Conservation (phyloP, 805 yeast species). For the Metschnikowia kunwiensis region DNA sequence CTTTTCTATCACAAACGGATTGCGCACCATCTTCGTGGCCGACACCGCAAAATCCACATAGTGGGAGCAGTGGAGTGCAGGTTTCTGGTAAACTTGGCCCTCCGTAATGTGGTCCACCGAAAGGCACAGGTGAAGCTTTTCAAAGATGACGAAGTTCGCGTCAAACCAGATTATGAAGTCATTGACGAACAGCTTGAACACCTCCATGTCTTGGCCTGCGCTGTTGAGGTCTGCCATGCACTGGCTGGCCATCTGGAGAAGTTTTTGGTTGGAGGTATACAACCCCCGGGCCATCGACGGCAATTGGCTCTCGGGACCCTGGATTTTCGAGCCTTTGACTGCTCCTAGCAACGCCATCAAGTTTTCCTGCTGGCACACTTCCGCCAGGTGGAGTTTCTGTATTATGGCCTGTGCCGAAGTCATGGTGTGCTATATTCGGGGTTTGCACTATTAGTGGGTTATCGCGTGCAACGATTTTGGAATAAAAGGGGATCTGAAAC, state of each 20-base stretch:
- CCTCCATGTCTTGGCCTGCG: conserved; percentile 16
- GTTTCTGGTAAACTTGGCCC: conserved; percentile 24
- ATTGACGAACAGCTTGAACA: conserved; percentile 36
- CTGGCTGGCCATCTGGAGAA: conserved; percentile 21
- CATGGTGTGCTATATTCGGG: background rate
- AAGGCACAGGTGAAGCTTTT: conserved; percentile 26
- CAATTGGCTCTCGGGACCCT: conserved; percentile 21
- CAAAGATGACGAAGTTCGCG: conserved; percentile 31
- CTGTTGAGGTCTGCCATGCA: conserved; percentile 16
- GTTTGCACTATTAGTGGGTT: no score
- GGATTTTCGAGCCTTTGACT: conserved; percentile 29
- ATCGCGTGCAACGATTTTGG: background rate
- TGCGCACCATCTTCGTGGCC: conserved; percentile 25
- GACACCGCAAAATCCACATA: conserved; percentile 30
- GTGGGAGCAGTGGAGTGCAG: conserved; percentile 30
- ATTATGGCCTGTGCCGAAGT: background rate
- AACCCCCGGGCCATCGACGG: conserved; percentile 38
- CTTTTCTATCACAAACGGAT: conserved; percentile 39
- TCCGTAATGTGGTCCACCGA: conserved; percentile 18
- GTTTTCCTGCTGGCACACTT: conserved; percentile 31
- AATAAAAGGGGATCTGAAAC: background rate
- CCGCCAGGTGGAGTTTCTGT: conserved; percentile 21
- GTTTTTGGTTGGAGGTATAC: conserved; percentile 36
- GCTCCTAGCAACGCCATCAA: conserved; percentile 35
- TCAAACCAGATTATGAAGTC: conserved; percentile 41